Base-by-base conservation (phyloP, 129 eudicot genomes). In the Calendula officinalis region DNA sequence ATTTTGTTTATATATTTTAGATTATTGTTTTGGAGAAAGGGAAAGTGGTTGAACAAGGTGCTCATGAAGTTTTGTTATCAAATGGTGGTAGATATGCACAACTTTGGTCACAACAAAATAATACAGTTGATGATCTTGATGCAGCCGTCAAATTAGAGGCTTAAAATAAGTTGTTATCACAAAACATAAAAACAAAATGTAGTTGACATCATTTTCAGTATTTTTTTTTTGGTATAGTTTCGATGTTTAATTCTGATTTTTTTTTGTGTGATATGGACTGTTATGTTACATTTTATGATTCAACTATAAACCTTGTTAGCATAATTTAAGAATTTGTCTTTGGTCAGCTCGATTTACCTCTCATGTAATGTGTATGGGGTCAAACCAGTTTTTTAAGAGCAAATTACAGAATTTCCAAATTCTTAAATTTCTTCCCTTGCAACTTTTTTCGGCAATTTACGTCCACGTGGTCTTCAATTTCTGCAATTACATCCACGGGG, bases 41-140 rank as follows among this genome's bases (percentile, higher is more conserved):
- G 45, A 82, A 73, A 71, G 97, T 94, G 54, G 99, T 94, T 7
- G 99, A 94, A 70, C 97, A 94, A 53, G 99, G 99, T 34, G 78
- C 86, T 33, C 99, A 94, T 68, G 99, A 94, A 3, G 81, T 66
- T 73, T 71, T 94, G 34, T 60, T 94, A 57, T 75, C 88, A 7
- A 83, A 80, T 48, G 66, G 84, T 2, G 97, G 97, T 15, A 81
- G 99, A 84, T 94, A 94, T 42, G 84, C 99, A 10, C 99, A 94
- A 75, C 87, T 94, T n/a, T 94, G 99, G 99, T 59, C 90, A 65
- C 99, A 94, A 54, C 99, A 94, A 68, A 94, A 82, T 64, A 88
- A 83, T 62, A 78, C 92, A 6, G 81, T 81, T 37, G 99, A 94
- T 65, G 73, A 62, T 71, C 74, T 80, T 75, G 98, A 88, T 70